Evolutionary conservation across 371 early-diverging fungal species (phyloP), one percentile per base, ranked within the genome.

Genomic region (Mucor mucedo): DNA sequence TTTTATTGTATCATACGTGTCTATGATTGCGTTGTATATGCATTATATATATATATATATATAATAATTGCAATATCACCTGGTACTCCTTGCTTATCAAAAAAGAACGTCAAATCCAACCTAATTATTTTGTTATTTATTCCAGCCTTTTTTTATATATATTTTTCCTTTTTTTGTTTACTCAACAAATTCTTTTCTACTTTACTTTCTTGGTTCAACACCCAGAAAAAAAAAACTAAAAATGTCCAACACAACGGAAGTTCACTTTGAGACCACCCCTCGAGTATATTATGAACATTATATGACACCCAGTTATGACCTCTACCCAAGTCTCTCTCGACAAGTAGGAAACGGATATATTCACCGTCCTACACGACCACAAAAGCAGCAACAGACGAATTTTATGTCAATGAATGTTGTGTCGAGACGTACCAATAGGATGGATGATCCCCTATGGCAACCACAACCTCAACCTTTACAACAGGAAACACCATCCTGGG

Each of bases 311-410:
- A 72, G 58, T 52, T 78, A 75, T 50, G 81, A 80, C 57, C 61
- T 80, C 1, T 80, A 80, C 54, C 81, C 81, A 32, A 54, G 65
- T 38, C 58, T 80, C 42, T 66, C 73, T 39, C 72, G 81, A 42
- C 60, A 73, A 14, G 44, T 78, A 45, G 63, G 66, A 8, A 80
- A 80, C 50, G 80, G 80, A 9, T 69, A 69, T 52, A 64, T 66
- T 9, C 76, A 65, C 14, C 58, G 55, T 27, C 74, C 71, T 38
- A 40, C 48, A 29, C 49, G 62, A 50, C 60, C 66, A 16, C 55
- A 28, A 54, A 41, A 58, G 28, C 52, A 62, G 42, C 58, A 56
- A 42, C 71, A 72, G 62, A 62, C 64, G 10, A 65, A 72, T 47
- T 78, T 78, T 60, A 58, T 70, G 13, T 58, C 52, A 4, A 53